A percentile compares a stretch with the other conserved stretches of the same genome.
phyloP scores from a whole-genome alignment of 148 eudicot species.

The Chenopodium album region DNA sequence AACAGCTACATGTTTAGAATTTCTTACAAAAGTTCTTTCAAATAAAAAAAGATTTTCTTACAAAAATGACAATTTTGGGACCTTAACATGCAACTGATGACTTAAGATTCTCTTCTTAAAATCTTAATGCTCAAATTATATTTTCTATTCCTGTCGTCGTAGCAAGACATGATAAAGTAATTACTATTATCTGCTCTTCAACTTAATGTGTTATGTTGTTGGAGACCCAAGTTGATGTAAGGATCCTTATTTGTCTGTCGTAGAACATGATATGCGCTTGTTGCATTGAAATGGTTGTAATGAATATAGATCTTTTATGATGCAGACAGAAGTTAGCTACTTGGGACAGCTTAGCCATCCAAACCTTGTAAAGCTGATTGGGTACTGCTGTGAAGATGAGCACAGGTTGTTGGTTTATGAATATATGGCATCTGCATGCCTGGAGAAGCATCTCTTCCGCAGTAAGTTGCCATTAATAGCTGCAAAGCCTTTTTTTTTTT shows the following conservation, averaged over 20 bases:
- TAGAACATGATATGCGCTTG: neutral
- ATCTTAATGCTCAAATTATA: neutral
- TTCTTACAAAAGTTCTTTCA: too few species aligned
- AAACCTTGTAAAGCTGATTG: conserved; percentile 80
- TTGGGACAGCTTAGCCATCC: conserved; percentile 78
- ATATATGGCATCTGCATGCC: conserved; percentile 80
- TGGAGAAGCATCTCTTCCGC: conserved; percentile 83
- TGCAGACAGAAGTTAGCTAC: conserved; percentile 85
- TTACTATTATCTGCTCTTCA: neutral
- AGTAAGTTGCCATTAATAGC: conserved; percentile 48
- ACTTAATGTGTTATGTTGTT: neutral
- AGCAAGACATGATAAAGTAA: neutral
- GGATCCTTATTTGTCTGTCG: neutral
- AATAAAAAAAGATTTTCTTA: too few species aligned
- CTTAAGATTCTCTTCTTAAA: neutral
- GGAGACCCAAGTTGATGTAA: neutral
- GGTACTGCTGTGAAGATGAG: conserved; percentile 83
- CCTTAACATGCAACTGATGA: too few species aligned
- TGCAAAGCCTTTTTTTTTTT: neutral
- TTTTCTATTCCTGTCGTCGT: neutral
- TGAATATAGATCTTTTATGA: conserved; percentile 11
- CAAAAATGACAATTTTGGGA: too few species aligned
- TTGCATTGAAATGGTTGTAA: neutral
- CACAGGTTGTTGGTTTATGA: conserved; percentile 84
- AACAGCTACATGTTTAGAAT: too few species aligned